Percentiles rank a stretch among this genome's conserved stretches.
Evolutionary conservation across 345 rosid genomes (phyloP).

Genomic region (Luvunga scandens): DNA sequence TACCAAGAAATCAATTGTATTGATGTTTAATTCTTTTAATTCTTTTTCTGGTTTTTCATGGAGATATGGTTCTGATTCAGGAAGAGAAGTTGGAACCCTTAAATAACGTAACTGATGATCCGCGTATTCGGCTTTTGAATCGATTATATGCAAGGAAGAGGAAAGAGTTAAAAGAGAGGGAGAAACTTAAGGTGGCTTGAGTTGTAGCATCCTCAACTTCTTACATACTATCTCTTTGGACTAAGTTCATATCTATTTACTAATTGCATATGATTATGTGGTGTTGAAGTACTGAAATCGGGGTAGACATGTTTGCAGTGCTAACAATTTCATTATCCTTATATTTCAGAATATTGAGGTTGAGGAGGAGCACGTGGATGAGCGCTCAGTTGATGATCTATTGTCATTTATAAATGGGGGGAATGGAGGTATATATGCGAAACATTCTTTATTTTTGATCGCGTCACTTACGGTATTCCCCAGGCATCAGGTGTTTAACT

Average conservation of each 20-base stretch:
- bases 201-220: background rate
- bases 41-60: slow-evolving; percentile 16
- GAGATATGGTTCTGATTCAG: slow-evolving; percentile 26
- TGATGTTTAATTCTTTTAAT: slow-evolving; percentile 14
- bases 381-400: slow-evolving; percentile 70
- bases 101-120: slow-evolving; percentile 58
- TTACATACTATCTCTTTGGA: background rate
- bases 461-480: background rate
- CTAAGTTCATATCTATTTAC: background rate
- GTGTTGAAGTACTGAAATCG: background rate
- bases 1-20: slow-evolving; percentile 6
- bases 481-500: background rate
- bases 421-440: slow-evolving; percentile 40
- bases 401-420: slow-evolving; percentile 59
- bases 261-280: background rate
- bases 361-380: slow-evolving; percentile 61
- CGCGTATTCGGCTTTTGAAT: slow-evolving; percentile 62
- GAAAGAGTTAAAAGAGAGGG: slow-evolving; percentile 59
- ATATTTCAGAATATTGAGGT: slow-evolving; percentile 44
- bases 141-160: slow-evolving; percentile 65
- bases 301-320: background rate
- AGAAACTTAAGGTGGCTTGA: slow-evolving; percentile 48
- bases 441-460: background rate
- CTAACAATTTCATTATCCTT: slow-evolving; percentile 13
- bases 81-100: slow-evolving; percentile 79